phyloP scores from a whole-genome alignment of 176 grass and related monocot genomes.

The Eleusine coracana region DNA sequence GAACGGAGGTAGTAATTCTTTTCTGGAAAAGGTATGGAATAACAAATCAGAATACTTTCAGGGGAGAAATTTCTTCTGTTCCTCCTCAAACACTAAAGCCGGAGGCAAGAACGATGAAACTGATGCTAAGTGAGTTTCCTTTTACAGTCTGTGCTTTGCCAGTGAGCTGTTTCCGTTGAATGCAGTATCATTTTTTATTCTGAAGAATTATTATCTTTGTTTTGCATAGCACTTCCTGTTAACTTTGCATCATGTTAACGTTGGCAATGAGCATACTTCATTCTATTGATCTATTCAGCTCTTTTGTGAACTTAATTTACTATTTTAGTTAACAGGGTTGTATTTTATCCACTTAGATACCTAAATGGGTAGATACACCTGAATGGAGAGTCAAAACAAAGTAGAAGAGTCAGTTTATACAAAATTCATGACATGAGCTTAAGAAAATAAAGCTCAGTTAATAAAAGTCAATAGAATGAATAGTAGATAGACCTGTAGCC shows the following conservation, averaged over 20 bases:
- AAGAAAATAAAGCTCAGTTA: background rate
- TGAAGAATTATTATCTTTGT: background rate
- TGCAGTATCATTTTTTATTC: background rate
- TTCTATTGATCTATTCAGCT: no score
- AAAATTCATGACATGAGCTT: background rate
- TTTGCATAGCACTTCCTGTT: background rate
- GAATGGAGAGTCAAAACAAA: background rate
- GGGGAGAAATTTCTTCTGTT: conserved; percentile 43
- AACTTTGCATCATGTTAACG: no score
- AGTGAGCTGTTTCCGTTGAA: background rate
- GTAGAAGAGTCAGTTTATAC: background rate
- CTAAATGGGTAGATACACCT: background rate
- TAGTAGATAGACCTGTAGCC: background rate
- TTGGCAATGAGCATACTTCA: no score
- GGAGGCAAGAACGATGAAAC: background rate
- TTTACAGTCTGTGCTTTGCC: background rate
- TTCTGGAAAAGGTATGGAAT: background rate
- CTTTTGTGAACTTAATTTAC: background rate
- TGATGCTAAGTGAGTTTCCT: conserved; percentile 42
- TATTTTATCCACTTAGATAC: background rate
- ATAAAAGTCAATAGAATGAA: background rate
- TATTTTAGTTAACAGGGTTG: background rate
- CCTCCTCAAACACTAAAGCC: conserved; percentile 5
- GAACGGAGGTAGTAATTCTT: no score
- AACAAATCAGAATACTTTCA: conserved; percentile 34